phyloP scores from a whole-genome alignment of 108 stramenopile genomes.

The Aurantiochytrium sp. region DNA sequence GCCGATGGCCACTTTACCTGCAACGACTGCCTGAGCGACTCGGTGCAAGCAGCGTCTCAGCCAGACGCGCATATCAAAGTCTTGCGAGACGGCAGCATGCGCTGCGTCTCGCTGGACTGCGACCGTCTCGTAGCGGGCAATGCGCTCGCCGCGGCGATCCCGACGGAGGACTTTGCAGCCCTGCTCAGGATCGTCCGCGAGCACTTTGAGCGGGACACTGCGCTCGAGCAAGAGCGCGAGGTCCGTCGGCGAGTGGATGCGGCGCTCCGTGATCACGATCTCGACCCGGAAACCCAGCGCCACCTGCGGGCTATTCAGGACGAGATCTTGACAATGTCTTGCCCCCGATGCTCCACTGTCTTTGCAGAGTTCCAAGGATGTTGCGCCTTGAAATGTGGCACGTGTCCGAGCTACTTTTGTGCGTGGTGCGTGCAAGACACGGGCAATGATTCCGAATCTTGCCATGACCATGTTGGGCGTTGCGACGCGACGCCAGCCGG shows the following conservation, averaged over 20 bases:
- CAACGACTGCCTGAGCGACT: neutral
- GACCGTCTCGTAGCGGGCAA: neutral
- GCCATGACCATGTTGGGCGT: neutral
- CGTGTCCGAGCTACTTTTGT: neutral
- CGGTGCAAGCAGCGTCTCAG: neutral
- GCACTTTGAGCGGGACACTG: neutral
- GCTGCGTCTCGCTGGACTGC: neutral
- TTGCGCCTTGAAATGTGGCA: neutral
- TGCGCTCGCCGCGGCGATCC: neutral
- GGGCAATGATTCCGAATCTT: neutral
- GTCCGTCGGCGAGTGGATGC: neutral
- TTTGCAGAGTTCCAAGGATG: neutral
- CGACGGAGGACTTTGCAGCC: neutral
- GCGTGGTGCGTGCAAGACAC: neutral
- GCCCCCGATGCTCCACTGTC: neutral
- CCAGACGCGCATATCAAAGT: neutral
- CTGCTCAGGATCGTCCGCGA: neutral
- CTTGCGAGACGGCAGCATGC: neutral
- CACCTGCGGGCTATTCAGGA: neutral
- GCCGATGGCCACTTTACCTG: neutral
- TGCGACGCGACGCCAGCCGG: neutral
- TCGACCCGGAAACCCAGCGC: neutral
- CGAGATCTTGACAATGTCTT: neutral
- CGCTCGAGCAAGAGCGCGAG: neutral
- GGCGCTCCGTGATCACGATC: neutral